These are phyloP conservation scores for Ascoidea tarda DNA, from an alignment of 805 yeast genomes.

Conservation along the genomic window DNA sequence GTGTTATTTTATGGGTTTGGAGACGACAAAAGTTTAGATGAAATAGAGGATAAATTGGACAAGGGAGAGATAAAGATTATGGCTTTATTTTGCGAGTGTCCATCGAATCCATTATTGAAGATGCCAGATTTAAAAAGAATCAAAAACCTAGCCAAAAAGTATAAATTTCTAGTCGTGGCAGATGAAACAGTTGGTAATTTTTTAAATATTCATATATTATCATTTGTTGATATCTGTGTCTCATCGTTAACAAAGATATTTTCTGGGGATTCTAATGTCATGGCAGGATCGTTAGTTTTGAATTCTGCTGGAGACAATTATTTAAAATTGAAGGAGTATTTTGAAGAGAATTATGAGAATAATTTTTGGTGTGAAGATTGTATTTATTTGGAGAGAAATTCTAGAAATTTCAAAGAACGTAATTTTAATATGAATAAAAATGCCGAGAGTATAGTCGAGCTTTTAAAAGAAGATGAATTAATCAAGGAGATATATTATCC, in stretches of 20 bases:
- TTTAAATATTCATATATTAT: conserved; percentile 66
- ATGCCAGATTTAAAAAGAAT: conserved; percentile 67
- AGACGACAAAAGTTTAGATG: conserved; percentile 48
- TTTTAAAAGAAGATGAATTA: conserved; percentile 33
- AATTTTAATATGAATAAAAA: conserved; percentile 39
- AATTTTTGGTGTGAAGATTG: conserved; percentile 91
- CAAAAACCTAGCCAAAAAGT: conserved; percentile 50
- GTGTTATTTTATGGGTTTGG: conserved; percentile 78
- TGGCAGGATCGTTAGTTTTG: conserved; percentile 82
- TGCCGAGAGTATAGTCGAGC: conserved; percentile 33
- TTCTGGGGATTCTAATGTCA: conserved; percentile 88
- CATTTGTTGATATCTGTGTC: conserved; percentile 76
- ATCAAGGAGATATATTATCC: conserved; percentile 68
- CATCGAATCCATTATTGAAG: conserved; percentile 83
- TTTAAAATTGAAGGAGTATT: conserved; percentile 31
- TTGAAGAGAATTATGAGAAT: conserved; percentile 51
- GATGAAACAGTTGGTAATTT: conserved; percentile 95
- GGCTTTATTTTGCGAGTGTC: conserved; percentile 83
- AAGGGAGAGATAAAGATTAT: conserved; percentile 44
- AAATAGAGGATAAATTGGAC: conserved; percentile 46
- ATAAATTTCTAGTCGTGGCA: conserved; percentile 65
- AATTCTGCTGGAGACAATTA: conserved; percentile 51
- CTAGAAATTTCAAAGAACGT: conserved; percentile 71
- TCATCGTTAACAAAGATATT: conserved; percentile 85
- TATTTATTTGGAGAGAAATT: conserved; percentile 78